Conservation (phyloP, 2,329 filamentous ascomycete genomes). For the Eutypa lata region DNA sequence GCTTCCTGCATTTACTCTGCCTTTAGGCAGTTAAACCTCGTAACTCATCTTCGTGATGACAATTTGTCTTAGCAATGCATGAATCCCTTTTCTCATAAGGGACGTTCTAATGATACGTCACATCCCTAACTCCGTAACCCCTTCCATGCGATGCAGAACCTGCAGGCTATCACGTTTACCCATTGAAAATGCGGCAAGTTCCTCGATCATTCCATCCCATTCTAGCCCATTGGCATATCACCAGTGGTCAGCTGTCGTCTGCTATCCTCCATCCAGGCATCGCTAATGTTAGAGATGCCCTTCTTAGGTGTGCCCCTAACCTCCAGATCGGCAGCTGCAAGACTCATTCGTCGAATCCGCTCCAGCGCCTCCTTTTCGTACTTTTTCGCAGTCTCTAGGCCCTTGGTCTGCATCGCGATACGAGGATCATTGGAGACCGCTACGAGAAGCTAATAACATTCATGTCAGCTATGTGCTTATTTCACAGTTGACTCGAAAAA, state of each 20-base stretch:
- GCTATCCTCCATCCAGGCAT: constrained; percentile 20
- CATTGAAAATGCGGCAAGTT: too few species aligned
- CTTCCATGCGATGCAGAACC: constrained; percentile 1
- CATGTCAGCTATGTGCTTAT: constrained; percentile 16
- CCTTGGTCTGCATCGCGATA: constrained; percentile 65
- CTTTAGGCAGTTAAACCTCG: not conserved
- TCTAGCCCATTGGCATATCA: constrained; percentile 11
- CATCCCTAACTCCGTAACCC: constrained; percentile 1
- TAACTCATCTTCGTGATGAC: not conserved
- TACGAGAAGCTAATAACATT: constrained; percentile 59
- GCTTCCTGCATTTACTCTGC: not conserved
- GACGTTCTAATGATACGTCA: not conserved
- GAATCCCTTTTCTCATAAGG: not conserved
- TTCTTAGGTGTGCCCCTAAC: constrained; percentile 42
- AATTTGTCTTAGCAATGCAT: not conserved
- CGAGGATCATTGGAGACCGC: constrained; percentile 67
- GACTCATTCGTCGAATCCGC: constrained; percentile 73
- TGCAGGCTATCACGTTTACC: not conserved
- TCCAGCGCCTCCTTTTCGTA: constrained; percentile 76
- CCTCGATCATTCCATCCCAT: not conserved
- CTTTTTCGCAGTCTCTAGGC: constrained; percentile 63
- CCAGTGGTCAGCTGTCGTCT: constrained; percentile 6
- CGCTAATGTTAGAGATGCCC: constrained; percentile 18
- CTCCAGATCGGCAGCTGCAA: constrained; percentile 73
- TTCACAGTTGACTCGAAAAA: not conserved